Evolutionary conservation across 805 yeast species (phyloP).

Genomic region (Starmerella powellii): DNA sequence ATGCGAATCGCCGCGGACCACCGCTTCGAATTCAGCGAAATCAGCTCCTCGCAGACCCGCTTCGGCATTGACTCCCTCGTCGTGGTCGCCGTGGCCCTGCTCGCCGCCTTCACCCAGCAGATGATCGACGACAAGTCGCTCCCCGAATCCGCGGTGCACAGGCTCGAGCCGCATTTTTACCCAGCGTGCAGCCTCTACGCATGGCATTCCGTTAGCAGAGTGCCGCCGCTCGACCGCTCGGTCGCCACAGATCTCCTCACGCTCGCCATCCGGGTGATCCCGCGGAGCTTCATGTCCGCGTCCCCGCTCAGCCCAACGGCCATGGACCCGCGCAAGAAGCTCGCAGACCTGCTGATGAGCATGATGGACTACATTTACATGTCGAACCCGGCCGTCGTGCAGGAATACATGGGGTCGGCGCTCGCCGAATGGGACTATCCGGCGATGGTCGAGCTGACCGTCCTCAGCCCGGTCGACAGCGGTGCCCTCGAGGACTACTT

Average conservation of each 20-base stretch:
- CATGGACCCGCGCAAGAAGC: background rate
- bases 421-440: constrained; percentile 1
- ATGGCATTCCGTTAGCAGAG: constrained; percentile 2
- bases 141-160: background rate
- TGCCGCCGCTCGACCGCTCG: constrained; percentile 7
- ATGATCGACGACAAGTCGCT: background rate
- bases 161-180: background rate
- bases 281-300: background rate
- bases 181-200: background rate
- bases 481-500: background rate
- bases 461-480: background rate
- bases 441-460: background rate
- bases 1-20: background rate
- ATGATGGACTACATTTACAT: constrained; percentile 7
- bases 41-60: background rate
- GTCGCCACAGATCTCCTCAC: constrained; percentile 5
- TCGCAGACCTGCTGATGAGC: constrained; percentile 3
- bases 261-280: constrained; percentile 4
- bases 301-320: too few species aligned
- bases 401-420: background rate
- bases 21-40: background rate
- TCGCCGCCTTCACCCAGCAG: constrained; percentile 6
- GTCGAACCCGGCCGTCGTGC: constrained; percentile 3
- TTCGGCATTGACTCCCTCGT: constrained; percentile 6
- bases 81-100: constrained; percentile 8